Percentiles rank a stretch among this genome's conserved stretches.
phyloP scores from a whole-genome alignment of 306 rosid genomes.

The Acacia acuminata region DNA sequence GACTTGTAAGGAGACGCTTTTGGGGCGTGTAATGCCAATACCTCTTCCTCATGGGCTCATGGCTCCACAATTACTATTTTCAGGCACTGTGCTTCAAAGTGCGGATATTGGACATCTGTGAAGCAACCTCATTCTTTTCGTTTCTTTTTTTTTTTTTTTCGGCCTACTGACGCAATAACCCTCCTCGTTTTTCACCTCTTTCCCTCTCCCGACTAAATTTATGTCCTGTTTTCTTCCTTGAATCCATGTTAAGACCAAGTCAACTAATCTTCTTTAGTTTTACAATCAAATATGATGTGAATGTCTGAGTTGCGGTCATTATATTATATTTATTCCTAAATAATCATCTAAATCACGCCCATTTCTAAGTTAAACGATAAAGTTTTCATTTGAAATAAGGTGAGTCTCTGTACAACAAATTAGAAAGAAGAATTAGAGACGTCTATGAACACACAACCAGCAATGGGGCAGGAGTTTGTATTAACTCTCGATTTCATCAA shows the following conservation, averaged over 20 bases:
- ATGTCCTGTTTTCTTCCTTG: background rate
- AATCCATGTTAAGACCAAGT: background rate
- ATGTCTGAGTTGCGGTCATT: background rate
- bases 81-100: background rate
- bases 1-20: background rate
- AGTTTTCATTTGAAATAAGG: background rate
- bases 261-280: background rate
- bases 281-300: background rate
- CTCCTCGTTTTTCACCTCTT: background rate
- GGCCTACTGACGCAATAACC: background rate
- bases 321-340: background rate
- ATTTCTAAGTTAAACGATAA: background rate
- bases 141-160: background rate
- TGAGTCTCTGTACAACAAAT: background rate
- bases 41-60: background rate
- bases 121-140: background rate
- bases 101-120: slow-evolving; percentile 24
- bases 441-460: background rate
- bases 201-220: background rate
- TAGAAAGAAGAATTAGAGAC: background rate
- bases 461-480: background rate
- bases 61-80: slow-evolving; percentile 6
- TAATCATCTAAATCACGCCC: background rate
- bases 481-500: background rate
- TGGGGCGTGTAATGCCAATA: background rate